These are phyloP conservation scores for Candida alai DNA, from an alignment of 805 yeast genomes.

Conservation along the genomic window DNA sequence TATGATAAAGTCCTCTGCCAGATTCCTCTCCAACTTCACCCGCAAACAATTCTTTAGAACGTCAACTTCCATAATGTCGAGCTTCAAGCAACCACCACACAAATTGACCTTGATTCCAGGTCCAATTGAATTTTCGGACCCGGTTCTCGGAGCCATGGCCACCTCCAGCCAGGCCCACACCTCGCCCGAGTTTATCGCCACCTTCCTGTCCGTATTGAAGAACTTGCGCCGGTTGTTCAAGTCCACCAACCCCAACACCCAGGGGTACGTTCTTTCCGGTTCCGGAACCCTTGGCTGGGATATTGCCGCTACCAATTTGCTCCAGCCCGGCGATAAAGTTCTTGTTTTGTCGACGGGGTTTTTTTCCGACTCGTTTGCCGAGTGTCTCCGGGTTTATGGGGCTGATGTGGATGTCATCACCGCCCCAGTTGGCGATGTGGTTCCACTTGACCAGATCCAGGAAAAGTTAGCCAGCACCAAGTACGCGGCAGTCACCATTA, in stretches of 20 bases:
- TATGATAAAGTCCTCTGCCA: background rate
- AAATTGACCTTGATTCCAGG: constrained; percentile 71
- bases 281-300: constrained; percentile 98
- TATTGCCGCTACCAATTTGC: constrained; percentile 72
- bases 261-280: constrained; percentile 80
- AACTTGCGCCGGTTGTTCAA: constrained; percentile 73
- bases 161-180: constrained; percentile 89
- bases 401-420: constrained; percentile 69
- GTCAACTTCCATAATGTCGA: constrained; percentile 1
- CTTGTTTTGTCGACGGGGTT: constrained; percentile 87
- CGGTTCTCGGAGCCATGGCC: constrained; percentile 74
- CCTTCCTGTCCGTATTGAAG: constrained; percentile 65
- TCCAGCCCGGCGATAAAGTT: constrained; percentile 61
- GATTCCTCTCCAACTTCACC: background rate
- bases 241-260: constrained; percentile 59
- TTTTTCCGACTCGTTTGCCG: constrained; percentile 59
- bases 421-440: constrained; percentile 71
- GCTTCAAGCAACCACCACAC: constrained; percentile 35
- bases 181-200: constrained; percentile 72
- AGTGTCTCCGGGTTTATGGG: constrained; percentile 67
- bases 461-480: constrained; percentile 46
- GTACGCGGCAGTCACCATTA: constrained; percentile 73
- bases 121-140: constrained; percentile 79
- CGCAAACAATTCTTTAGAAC: background rate
- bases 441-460: constrained; percentile 54